Conservation (phyloP, 2,329 filamentous ascomycete genomes). For the Talaromyces atroroseus region DNA sequence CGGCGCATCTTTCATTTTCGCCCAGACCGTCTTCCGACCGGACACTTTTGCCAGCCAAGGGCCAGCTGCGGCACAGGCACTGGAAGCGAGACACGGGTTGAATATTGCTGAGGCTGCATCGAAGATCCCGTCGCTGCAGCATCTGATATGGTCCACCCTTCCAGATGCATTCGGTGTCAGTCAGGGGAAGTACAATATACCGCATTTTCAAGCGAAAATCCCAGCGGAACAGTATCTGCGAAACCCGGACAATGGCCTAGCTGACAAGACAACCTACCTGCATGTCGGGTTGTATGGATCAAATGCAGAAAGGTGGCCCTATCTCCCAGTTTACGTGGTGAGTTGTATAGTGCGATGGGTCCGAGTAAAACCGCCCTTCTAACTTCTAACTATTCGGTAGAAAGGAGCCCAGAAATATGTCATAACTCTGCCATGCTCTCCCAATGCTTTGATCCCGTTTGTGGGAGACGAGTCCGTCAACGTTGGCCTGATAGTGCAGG, state of each 20-base stretch:
- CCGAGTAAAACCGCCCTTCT: neutral
- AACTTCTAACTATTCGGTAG: neutral
- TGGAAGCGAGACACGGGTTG: neutral
- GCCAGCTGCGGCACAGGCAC: neutral
- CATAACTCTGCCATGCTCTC: neutral
- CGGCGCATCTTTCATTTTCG: neutral
- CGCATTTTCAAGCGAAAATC: neutral
- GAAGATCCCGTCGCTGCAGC: neutral
- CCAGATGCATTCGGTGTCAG: neutral
- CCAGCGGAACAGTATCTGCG: neutral
- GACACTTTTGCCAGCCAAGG: neutral
- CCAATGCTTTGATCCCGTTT: neutral
- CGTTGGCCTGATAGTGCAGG: neutral
- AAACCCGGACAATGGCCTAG: neutral
- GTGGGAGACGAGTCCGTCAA: neutral
- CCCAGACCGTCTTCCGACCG: neutral
- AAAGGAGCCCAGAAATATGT: neutral
- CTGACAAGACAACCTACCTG: neutral
- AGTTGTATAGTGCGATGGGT: neutral
- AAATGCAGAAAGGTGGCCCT: neutral
- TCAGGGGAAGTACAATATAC: neutral
- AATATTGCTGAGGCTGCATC: slow-evolving; percentile 1
- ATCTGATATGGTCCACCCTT: slow-evolving; percentile 5
- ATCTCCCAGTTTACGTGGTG: neutral
- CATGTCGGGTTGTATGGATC: slow-evolving; percentile 1